Conservation (phyloP, 1,139 yeast genomes). For the Geotrichum phurueaensis region DNA sequence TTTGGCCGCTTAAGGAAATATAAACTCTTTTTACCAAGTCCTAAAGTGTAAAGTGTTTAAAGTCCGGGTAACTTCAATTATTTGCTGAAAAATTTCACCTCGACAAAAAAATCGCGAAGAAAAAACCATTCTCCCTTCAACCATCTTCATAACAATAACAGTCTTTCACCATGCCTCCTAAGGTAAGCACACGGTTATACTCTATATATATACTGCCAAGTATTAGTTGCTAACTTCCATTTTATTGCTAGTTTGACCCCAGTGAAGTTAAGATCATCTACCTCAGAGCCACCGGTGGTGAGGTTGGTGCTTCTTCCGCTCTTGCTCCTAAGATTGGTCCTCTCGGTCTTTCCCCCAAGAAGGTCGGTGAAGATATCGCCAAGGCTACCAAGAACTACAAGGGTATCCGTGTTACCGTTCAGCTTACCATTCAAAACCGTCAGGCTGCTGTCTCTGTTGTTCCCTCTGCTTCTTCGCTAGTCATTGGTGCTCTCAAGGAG, state of each 20-base stretch:
- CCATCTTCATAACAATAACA: background rate
- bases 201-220: background rate
- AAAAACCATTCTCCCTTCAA: background rate
- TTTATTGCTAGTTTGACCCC: constrained; percentile 71
- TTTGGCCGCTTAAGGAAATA: too few species aligned
- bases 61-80: background rate
- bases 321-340: constrained; percentile 99
- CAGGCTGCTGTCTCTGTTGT: constrained; percentile 99
- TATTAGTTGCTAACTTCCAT: background rate
- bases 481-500: constrained; percentile 98
- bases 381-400: constrained; percentile 99
- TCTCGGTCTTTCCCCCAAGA: constrained; percentile 99
- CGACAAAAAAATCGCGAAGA: background rate
- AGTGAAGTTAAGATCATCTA: constrained; percentile 96
- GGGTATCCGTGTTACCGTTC: constrained; percentile 99
- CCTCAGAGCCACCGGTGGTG: constrained; percentile 99
- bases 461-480: constrained; percentile 98
- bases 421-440: constrained; percentile 98
- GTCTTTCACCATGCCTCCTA: background rate
- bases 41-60: background rate
- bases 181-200: background rate
- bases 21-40: background rate
- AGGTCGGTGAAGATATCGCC: constrained; percentile 99
- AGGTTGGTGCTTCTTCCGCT: constrained; percentile 99
- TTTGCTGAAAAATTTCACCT: background rate